These are phyloP conservation scores for Irpex sp. DNA, from an alignment of 1,284 basidiomycete species.

Conservation along the genomic window DNA sequence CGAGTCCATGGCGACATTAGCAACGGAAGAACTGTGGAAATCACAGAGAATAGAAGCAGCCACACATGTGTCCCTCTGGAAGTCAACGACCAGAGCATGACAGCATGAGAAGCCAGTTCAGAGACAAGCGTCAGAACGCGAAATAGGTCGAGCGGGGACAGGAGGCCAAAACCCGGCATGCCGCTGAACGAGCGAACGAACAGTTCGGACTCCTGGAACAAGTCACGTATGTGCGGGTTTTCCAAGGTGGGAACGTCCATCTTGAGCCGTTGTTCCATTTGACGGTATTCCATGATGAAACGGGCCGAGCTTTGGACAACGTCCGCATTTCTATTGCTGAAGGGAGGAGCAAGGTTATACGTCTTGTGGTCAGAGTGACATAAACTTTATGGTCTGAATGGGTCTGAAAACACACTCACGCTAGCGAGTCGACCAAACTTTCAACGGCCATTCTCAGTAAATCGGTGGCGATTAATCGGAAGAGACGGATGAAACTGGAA, in stretches of 20 bases:
- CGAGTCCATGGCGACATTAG: constrained; percentile 40
- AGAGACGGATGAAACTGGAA: constrained; percentile 59
- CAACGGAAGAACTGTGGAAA: constrained; percentile 51
- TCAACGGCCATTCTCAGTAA: constrained; percentile 58
- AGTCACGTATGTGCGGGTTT: constrained; percentile 63
- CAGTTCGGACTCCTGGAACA: constrained; percentile 78
- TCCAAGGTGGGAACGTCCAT: constrained; percentile 73
- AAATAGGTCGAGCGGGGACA: constrained; percentile 72
- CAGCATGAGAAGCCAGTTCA: constrained; percentile 63
- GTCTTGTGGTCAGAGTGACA: background rate
- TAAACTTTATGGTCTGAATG: background rate
- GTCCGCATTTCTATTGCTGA: constrained; percentile 62
- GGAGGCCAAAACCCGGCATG: constrained; percentile 58
- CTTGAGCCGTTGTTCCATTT: constrained; percentile 68
- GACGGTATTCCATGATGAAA: constrained; percentile 68
- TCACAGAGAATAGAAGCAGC: constrained; percentile 53
- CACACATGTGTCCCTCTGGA: constrained; percentile 49
- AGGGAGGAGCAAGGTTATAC: background rate
- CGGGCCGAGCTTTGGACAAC: constrained; percentile 64
- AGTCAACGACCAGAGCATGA: constrained; percentile 64
- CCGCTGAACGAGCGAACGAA: constrained; percentile 72
- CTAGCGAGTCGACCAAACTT: constrained; percentile 60
- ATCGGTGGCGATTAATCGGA: constrained; percentile 53
- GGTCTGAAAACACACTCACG: constrained; percentile 47
- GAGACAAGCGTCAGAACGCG: constrained; percentile 65